These are phyloP conservation scores for Nannochloris sp. DNA, from an alignment of 139 green algal genomes.

Conservation along the genomic window DNA sequence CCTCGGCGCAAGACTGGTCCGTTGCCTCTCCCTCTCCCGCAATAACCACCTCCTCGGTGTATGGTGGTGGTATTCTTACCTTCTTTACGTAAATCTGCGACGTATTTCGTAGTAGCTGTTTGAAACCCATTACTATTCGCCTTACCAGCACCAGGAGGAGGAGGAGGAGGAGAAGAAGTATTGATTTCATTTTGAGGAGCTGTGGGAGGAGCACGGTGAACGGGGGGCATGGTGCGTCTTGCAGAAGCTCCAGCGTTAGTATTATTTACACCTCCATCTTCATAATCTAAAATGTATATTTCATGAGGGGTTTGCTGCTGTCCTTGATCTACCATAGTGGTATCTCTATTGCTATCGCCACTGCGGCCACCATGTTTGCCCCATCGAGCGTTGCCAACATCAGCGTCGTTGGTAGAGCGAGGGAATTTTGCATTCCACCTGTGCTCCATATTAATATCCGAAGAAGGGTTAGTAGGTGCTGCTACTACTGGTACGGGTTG, in stretches of 20 bases:
- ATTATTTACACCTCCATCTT: no score
- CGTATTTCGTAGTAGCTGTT: constrained; percentile 19
- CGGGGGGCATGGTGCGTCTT: no score
- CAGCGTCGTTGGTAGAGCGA: not conserved
- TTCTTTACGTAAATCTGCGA: constrained; percentile 8
- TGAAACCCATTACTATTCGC: constrained; percentile 9
- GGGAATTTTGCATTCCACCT: not conserved
- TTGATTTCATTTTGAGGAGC: no score
- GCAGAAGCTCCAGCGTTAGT: no score
- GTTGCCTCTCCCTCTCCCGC: not conserved
- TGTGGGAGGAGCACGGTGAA: no score
- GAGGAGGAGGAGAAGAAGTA: no score
- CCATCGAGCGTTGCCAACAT: not conserved
- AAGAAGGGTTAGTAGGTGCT: not conserved
- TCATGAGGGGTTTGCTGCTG: no score
- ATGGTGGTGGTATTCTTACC: constrained; percentile 7
- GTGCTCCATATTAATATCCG: not conserved
- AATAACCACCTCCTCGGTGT: not conserved
- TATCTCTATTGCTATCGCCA: not conserved
- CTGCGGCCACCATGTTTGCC: not conserved
- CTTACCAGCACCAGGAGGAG: no score
- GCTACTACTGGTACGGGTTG: not conserved
- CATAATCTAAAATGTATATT: no score
- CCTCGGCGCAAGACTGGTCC: not conserved
- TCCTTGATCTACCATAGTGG: no score